These are phyloP conservation scores for Zopfia rhizophila DNA, from an alignment of 2,329 filamentous ascomycete genomes.

Conservation along the genomic window DNA sequence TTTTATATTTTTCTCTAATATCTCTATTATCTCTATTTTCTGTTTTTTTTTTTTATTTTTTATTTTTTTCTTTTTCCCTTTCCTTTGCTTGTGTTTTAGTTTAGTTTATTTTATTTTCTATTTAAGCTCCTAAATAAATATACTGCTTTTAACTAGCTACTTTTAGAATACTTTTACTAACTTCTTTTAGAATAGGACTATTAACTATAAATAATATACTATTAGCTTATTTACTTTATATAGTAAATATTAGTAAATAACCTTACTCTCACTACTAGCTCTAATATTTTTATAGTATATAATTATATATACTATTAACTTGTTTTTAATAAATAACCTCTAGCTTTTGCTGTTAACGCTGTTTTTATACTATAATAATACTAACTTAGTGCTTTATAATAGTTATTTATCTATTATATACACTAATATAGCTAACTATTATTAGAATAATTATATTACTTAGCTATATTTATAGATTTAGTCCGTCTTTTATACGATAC, in stretches of 20 bases:
- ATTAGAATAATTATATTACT: conserved; percentile 15
- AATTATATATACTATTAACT: conserved; percentile 16
- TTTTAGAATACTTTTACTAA: background rate
- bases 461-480: too few species aligned
- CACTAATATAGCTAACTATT: conserved; percentile 32
- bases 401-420: conserved; percentile 28
- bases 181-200: conserved; percentile 6
- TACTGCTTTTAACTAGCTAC: too few species aligned
- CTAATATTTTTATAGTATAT: conserved; percentile 16
- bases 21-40: too few species aligned
- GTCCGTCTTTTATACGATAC: conserved; percentile 18
- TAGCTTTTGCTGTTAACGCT: conserved; percentile 4
- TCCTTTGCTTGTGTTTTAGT: too few species aligned
- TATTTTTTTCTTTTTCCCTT: too few species aligned
- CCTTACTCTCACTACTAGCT: conserved; percentile 1
- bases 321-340: conserved; percentile 11
- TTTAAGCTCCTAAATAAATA: too few species aligned
- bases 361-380: conserved; percentile 11
- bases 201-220: conserved; percentile 15
- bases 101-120: too few species aligned
- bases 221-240: conserved; percentile 9
- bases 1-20: too few species aligned
- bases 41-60: too few species aligned
- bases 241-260: conserved; percentile 14
- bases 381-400: conserved; percentile 6